Evolutionary conservation across 2,329 filamentous ascomycete species (phyloP), one percentile per base, ranked within the genome.

Genomic region (Raffaelea deltoideospora): DNA sequence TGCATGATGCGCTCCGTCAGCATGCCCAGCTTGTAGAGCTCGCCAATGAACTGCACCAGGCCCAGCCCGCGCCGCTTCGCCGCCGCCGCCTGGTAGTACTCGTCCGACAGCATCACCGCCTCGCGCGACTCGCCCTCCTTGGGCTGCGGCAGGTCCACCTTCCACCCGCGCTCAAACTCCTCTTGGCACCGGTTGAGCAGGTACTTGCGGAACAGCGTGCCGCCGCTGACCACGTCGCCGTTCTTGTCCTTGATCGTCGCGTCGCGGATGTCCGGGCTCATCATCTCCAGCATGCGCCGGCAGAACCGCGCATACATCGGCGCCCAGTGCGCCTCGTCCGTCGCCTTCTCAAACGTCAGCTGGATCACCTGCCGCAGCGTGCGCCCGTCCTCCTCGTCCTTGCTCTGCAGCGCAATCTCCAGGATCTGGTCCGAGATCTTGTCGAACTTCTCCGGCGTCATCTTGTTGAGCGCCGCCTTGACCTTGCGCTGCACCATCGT

Each of bases 1-100:
- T 98, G 88, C 90, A 98, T 98, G 62, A 98, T 98, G 57, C 88
- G 83, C 59, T 95, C 84, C 43, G 90, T 98, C 58, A 98, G 72
- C 90, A 98, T 98, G 56, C 81, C 79, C 42, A 98, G 76, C 69
- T 96, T 98, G 75, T 93, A 98, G 32, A 98, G 75, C 63, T 98
- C 90, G 65, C 90, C 90, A 54, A 98, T 98, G 64, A 98, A 98
- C 61, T 95, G 88, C 45, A 98, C 88, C 18, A 98, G 74, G 78
- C 90, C 90, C 45, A 98, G 81, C 63, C 90, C 90, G 59, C 86
- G 82, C 61, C 90, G 79, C 69, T 98, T 98, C 52, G 87, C 87
- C 40, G 88, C 87, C 34, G 87, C 88, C 29, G 85, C 88, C 45
- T 76, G 63, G 58, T 98, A 98, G 65, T 98, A 98, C 56, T 96